Conservation (phyloP, 768 basidiomycete genomes). For the Crucibulum laeve region DNA sequence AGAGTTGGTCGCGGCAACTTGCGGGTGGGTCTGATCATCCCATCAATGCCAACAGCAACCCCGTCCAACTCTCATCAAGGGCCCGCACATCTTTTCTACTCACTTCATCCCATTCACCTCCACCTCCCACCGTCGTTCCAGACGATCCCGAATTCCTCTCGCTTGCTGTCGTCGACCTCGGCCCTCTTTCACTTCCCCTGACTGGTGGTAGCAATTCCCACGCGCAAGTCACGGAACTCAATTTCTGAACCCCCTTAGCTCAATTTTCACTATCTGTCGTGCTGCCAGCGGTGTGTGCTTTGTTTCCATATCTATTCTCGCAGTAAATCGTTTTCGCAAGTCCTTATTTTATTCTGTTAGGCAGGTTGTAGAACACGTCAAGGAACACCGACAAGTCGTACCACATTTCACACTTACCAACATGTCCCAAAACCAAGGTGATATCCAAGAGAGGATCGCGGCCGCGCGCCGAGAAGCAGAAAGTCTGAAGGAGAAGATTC, state of each 20-base stretch:
- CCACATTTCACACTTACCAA: slow-evolving; percentile 7
- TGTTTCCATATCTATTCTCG: no score
- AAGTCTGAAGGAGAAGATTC: slow-evolving; percentile 97
- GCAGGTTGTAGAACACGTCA: no score
- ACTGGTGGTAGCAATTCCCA: background rate
- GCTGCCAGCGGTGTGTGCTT: no score
- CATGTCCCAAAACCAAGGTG: slow-evolving; percentile 80
- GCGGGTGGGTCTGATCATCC: slow-evolving; percentile 8
- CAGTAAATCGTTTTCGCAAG: no score
- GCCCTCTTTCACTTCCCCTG: background rate
- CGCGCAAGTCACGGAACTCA: no score
- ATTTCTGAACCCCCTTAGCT: no score
- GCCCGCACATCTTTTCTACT: no score
- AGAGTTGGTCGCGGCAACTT: slow-evolving; percentile 11
- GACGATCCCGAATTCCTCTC: background rate
- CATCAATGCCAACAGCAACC: background rate
- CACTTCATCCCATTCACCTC: no score
- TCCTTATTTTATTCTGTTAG: no score
- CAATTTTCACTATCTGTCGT: no score
- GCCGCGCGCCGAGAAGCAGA: slow-evolving; percentile 96
- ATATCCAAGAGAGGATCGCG: slow-evolving; percentile 90
- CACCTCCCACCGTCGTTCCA: background rate
- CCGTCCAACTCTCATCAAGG: no score
- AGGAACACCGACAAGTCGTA: no score
- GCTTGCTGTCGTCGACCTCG: background rate